Evolutionary conservation across 352 stramenopile species (phyloP).

Genomic region (Saprolegnia diclina): DNA sequence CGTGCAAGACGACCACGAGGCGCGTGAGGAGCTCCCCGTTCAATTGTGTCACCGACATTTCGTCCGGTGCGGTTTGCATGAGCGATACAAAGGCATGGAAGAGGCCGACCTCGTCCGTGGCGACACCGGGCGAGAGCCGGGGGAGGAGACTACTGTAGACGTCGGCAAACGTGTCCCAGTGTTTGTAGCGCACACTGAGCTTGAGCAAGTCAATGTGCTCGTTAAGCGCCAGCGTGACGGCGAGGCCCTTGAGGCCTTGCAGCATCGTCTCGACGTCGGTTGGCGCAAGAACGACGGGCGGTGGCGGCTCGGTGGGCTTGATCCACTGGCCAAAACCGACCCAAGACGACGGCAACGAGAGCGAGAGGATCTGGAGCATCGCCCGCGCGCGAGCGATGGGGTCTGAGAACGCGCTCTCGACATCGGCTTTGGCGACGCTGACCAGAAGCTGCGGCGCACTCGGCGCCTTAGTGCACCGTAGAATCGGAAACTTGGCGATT

Average conservation of each 20-base stretch:
- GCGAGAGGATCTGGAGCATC: neutral
- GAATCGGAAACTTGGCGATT: neutral
- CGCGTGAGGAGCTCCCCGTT: neutral
- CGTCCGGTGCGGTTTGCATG: neutral
- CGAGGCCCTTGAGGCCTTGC: neutral
- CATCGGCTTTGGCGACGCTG: slow-evolving; percentile 11
- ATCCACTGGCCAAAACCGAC: neutral
- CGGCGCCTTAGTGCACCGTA: neutral
- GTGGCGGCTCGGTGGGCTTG: neutral
- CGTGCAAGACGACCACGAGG: neutral
- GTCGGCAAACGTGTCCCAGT: slow-evolving; percentile 6
- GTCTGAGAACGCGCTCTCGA: slow-evolving; percentile 18
- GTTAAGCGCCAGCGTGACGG: neutral
- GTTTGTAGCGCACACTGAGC: slow-evolving; percentile 8
- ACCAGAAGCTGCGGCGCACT: neutral
- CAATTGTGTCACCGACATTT: neutral
- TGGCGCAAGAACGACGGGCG: neutral
- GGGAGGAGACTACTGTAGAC: neutral
- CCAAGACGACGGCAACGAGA: neutral
- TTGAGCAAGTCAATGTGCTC: slow-evolving; percentile 9
- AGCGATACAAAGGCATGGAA: neutral
- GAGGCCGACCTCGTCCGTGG: neutral
- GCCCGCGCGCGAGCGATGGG: neutral
- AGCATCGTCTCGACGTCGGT: neutral
- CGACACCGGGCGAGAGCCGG: neutral